phyloP scores from a whole-genome alignment of 2,329 filamentous ascomycete species.

The Aureobasidium sp. region DNA sequence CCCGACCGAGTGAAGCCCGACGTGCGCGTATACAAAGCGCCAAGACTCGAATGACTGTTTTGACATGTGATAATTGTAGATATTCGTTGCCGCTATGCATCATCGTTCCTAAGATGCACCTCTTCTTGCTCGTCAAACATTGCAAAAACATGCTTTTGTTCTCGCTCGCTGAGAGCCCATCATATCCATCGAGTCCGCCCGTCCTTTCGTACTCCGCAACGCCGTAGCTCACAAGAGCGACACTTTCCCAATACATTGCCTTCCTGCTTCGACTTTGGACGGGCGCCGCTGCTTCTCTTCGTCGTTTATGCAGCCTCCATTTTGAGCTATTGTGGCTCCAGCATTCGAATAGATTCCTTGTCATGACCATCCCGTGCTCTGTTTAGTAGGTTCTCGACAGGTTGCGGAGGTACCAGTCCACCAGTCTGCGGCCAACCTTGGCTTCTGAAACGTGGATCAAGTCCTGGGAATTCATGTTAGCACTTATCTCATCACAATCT shows the following conservation, averaged over 20 bases:
- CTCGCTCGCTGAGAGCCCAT: not conserved
- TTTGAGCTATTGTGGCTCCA: not conserved
- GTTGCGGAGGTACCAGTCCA: slow-evolving; percentile 99
- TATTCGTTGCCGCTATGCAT: slow-evolving; percentile 3
- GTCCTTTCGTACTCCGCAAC: slow-evolving; percentile 5
- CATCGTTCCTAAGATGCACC: not conserved
- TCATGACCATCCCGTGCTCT: not conserved
- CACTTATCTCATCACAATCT: not conserved
- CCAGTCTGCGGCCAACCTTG: slow-evolving; percentile 92
- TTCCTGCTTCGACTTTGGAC: slow-evolving; percentile 11
- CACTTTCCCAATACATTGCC: slow-evolving; percentile 14
- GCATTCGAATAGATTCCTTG: not conserved
- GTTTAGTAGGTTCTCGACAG: slow-evolving; percentile 79
- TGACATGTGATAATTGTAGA: slow-evolving; percentile 8
- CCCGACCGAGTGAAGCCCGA: not conserved
- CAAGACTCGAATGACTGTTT: not conserved
- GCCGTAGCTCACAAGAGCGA: not conserved
- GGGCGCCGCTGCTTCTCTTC: slow-evolving; percentile 2
- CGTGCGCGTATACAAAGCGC: not conserved
- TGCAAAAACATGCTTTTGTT: slow-evolving; percentile 6
- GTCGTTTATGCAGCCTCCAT: not conserved
- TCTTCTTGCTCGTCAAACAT: not conserved
- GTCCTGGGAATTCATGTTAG: slow-evolving; percentile 49
- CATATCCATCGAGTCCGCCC: not conserved
- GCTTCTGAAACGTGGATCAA: slow-evolving; percentile 98